These are phyloP conservation scores for Endocladia muricata DNA, from an alignment of 31 red algal species.

Conservation along the genomic window DNA sequence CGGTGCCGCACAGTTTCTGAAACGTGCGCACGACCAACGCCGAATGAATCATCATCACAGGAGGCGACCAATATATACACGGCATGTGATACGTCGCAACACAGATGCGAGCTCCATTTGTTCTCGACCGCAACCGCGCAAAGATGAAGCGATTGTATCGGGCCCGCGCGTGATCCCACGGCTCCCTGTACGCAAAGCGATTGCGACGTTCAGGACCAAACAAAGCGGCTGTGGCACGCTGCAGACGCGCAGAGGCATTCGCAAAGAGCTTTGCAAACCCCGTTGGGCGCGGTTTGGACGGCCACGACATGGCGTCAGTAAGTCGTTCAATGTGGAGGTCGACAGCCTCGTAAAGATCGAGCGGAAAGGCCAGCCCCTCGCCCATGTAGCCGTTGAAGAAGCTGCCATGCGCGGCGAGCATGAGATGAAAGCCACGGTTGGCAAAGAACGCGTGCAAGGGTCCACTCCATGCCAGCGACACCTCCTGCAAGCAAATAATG, in stretches of 20 bases:
- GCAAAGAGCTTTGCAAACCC: not conserved
- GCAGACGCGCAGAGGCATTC: not conserved
- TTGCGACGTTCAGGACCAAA: conserved; percentile 5
- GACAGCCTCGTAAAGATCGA: conserved; percentile 67
- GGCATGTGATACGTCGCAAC: conserved; percentile 91
- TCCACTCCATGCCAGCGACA: conserved; percentile 75
- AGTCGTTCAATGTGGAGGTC: conserved; percentile 74
- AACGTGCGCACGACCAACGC: conserved; percentile 55
- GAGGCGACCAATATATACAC: conserved; percentile 74
- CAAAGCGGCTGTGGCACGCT: conserved; percentile 11
- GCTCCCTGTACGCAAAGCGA: conserved; percentile 19
- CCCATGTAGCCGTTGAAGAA: conserved; percentile 90
- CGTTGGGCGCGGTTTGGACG: conserved; percentile 15
- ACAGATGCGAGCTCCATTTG: conserved; percentile 64
- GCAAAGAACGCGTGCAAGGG: conserved; percentile 79
- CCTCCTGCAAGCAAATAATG: conserved; percentile 86
- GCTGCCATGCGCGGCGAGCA: conserved; percentile 55
- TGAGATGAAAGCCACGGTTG: conserved; percentile 70
- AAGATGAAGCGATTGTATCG: conserved; percentile 74
- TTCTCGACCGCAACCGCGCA: conserved; percentile 46
- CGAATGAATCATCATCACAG: conserved; percentile 75
- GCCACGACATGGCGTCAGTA: conserved; percentile 64
- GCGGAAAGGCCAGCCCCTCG: conserved; percentile 67
- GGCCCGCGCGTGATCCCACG: conserved; percentile 55
- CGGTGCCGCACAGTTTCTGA: conserved; percentile 61